A percentile compares a stretch with the other conserved stretches of the same genome.
phyloP scores from a whole-genome alignment of 495 filamentous ascomycete species.

The Annulohypoxylon maeteangense region DNA sequence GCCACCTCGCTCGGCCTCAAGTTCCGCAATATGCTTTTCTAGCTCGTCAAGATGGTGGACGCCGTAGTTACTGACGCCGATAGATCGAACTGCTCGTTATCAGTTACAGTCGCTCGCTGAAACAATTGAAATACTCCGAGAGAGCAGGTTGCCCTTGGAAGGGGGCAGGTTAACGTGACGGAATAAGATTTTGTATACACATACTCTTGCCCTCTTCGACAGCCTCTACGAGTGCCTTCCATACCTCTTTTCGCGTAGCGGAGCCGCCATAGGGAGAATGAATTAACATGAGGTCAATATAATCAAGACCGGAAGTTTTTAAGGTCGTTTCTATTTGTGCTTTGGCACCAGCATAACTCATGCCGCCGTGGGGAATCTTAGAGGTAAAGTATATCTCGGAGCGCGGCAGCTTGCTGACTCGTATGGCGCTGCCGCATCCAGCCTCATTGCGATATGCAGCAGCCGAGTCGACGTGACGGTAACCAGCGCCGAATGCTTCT shows the following conservation, averaged over 20 bases:
- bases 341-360: slow-evolving; percentile 63
- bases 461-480: slow-evolving; percentile 81
- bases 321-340: slow-evolving; percentile 62
- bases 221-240: slow-evolving; percentile 70
- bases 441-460: slow-evolving; percentile 76
- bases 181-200: neutral
- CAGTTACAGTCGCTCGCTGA: neutral
- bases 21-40: slow-evolving; percentile 76
- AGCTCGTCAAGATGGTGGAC: slow-evolving; percentile 77
- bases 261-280: slow-evolving; percentile 71
- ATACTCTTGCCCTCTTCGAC: slow-evolving; percentile 67
- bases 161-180: neutral
- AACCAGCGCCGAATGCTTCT: slow-evolving; percentile 75
- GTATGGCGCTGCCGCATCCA: slow-evolving; percentile 70
- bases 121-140: neutral
- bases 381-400: slow-evolving; percentile 76
- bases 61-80: slow-evolving; percentile 77
- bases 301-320: slow-evolving; percentile 63
- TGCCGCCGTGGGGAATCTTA: slow-evolving; percentile 65
- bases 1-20: slow-evolving; percentile 66
- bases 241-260: slow-evolving; percentile 66
- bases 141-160: neutral
- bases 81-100: slow-evolving; percentile 57
- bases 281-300: slow-evolving; percentile 73
- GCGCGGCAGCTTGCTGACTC: slow-evolving; percentile 66